Evolutionary conservation across 306 rosid genomes (phyloP).

Genomic region (Arachis stenosperma): DNA sequence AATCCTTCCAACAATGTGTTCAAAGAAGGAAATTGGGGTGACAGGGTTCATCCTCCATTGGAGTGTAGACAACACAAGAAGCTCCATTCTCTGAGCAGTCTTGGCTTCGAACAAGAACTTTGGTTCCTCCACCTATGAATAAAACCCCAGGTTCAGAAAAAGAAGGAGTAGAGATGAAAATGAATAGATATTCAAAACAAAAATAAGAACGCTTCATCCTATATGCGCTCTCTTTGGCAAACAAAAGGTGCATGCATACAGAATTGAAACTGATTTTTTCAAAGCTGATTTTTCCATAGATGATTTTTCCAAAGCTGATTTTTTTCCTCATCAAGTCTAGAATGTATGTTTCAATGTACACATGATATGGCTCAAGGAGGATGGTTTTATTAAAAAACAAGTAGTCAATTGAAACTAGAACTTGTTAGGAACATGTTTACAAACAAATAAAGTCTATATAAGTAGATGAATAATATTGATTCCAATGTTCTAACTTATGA

Average conservation of each 20-base stretch:
- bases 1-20: slow-evolving; percentile 62
- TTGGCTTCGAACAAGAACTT: slow-evolving; percentile 72
- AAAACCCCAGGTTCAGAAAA: slow-evolving; percentile 45
- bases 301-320: neutral
- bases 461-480: neutral
- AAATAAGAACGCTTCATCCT: slow-evolving; percentile 16
- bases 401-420: slow-evolving; percentile 12
- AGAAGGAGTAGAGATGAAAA: slow-evolving; percentile 34
- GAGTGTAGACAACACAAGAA: slow-evolving; percentile 76
- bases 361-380: neutral
- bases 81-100: slow-evolving; percentile 88
- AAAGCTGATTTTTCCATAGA: too few relatives aligned
- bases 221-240: slow-evolving; percentile 11
- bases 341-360: slow-evolving; percentile 4
- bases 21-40: slow-evolving; percentile 78
- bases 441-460: neutral
- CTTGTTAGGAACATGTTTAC: neutral
- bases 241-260: slow-evolving; percentile 11
- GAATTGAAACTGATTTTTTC: neutral
- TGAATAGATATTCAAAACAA: slow-evolving; percentile 28
- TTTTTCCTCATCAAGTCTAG: slow-evolving; percentile 9
- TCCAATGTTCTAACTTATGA: slow-evolving; percentile 3
- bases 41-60: slow-evolving; percentile 89
- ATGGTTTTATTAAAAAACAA: slow-evolving; percentile 15
- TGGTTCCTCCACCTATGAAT: too few relatives aligned